Percentiles rank a stretch among this genome's conserved stretches.
Conservation (phyloP, 257 asterid species). For the Cordia subcordata region DNA sequence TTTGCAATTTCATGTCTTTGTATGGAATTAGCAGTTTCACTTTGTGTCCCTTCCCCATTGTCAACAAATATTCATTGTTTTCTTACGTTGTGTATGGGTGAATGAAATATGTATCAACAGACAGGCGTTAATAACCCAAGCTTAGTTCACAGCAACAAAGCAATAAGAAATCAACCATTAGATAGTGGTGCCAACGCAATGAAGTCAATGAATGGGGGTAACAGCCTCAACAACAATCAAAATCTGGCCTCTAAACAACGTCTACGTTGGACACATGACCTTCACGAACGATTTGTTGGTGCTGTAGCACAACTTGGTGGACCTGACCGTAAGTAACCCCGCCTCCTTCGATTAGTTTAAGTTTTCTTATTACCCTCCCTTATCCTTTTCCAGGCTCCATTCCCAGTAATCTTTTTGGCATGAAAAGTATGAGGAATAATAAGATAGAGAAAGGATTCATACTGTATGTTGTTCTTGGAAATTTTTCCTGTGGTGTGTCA, state of each 20-base stretch:
- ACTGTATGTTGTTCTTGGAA: too few relatives aligned
- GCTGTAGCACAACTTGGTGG: constrained; percentile 99
- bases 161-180: constrained; percentile 29
- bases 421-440: neutral
- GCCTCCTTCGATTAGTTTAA: constrained; percentile 13
- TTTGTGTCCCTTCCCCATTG: neutral
- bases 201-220: constrained; percentile 53
- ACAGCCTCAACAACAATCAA: constrained; percentile 37
- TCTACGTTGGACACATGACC: constrained; percentile 97
- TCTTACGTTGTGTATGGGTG: neutral
- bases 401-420: neutral
- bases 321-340: constrained; percentile 74
- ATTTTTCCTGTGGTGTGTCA: too few relatives aligned
- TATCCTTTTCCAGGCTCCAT: neutral
- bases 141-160: constrained; percentile 34
- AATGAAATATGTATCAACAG: neutral
- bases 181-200: constrained; percentile 25
- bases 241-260: constrained; percentile 84
- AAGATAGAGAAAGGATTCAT: too few relatives aligned
- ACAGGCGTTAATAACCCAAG: constrained; percentile 14
- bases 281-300: constrained; percentile 89
- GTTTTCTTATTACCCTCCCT: neutral
- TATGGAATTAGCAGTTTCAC: too few relatives aligned
- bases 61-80: too few relatives aligned
- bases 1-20: too few relatives aligned